These are phyloP conservation scores for Termitomyces sp. DNA, from an alignment of 768 basidiomycete genomes.

Conservation along the genomic window DNA sequence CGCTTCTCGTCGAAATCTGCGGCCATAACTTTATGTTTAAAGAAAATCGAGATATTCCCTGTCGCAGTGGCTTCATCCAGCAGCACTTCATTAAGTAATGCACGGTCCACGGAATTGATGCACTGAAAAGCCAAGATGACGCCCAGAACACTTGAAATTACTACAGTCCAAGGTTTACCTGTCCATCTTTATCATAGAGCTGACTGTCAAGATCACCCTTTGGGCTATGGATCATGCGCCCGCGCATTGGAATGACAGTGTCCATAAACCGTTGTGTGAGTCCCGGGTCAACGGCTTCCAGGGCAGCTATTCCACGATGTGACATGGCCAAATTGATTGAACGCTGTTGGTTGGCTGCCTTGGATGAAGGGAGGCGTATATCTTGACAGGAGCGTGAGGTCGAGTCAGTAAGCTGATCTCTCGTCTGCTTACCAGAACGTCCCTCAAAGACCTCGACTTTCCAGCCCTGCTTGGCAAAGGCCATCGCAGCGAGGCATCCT, in stretches of 20 bases:
- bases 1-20: slow-evolving; percentile 68
- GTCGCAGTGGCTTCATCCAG: slow-evolving; percentile 65
- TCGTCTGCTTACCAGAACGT: slow-evolving; percentile 51
- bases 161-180: slow-evolving; percentile 42
- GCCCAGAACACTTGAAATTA: slow-evolving; percentile 9
- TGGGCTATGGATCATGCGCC: slow-evolving; percentile 87
- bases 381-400: slow-evolving; percentile 35
- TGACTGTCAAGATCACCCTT: slow-evolving; percentile 76
- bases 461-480: slow-evolving; percentile 87
- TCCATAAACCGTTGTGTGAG: slow-evolving; percentile 67
- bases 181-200: slow-evolving; percentile 81
- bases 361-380: slow-evolving; percentile 67
- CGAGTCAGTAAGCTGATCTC: not conserved
- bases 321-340: slow-evolving; percentile 98
- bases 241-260: slow-evolving; percentile 88
- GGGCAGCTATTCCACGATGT: slow-evolving; percentile 84
- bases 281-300: slow-evolving; percentile 72
- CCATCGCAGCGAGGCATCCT: slow-evolving; percentile 84
- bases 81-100: slow-evolving; percentile 81
- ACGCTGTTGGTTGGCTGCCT: slow-evolving; percentile 61
- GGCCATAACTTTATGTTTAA: slow-evolving; percentile 74
- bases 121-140: slow-evolving; percentile 46
- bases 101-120: slow-evolving; percentile 91
- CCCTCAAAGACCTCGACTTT: slow-evolving; percentile 73
- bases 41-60: slow-evolving; percentile 62